Conservation (phyloP, 129 eudicot genomes). For the Chrysanthemum makinoi region DNA sequence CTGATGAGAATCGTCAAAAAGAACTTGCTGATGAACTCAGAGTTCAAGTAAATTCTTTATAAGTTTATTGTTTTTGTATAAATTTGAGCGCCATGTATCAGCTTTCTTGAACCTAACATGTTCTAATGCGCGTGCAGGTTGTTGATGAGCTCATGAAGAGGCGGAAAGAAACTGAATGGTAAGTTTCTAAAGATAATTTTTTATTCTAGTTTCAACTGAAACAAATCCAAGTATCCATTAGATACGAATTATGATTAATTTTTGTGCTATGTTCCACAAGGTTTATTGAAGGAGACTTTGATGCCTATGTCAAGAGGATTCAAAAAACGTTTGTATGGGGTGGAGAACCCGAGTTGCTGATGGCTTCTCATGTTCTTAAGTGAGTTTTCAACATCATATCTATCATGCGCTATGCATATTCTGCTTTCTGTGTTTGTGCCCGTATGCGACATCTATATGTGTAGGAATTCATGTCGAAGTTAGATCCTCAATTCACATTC, state of each 20-base stretch:
- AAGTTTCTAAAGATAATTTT: conserved; percentile 1
- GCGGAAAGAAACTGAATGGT: conserved; percentile 55
- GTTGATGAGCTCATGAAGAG: conserved; percentile 32
- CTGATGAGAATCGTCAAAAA: conserved; percentile 54
- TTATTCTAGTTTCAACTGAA: background rate
- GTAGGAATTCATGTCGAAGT: background rate
- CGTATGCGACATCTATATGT: background rate
- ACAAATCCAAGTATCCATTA: background rate
- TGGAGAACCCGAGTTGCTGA: conserved; percentile 79
- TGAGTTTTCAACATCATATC: conserved; percentile 28
- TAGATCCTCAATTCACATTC: background rate
- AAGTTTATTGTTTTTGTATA: background rate
- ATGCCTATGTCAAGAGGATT: conserved; percentile 63
- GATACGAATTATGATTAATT: background rate
- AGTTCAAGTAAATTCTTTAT: conserved; percentile 39
- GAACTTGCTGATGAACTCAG: conserved; percentile 68
- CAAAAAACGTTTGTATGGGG: conserved; percentile 71
- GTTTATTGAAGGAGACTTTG: conserved; percentile 77
- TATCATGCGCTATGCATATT: background rate
- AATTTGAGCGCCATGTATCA: background rate
- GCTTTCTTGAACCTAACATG: background rate
- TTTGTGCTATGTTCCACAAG: conserved; percentile 27
- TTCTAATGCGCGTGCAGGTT: conserved; percentile 37
- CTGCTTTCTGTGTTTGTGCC: background rate
- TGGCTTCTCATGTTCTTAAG: conserved; percentile 82